Evolutionary conservation across 768 basidiomycete genomes (phyloP), one percentile per base, ranked within the genome.

Genomic region (Trametes gibbosa): DNA sequence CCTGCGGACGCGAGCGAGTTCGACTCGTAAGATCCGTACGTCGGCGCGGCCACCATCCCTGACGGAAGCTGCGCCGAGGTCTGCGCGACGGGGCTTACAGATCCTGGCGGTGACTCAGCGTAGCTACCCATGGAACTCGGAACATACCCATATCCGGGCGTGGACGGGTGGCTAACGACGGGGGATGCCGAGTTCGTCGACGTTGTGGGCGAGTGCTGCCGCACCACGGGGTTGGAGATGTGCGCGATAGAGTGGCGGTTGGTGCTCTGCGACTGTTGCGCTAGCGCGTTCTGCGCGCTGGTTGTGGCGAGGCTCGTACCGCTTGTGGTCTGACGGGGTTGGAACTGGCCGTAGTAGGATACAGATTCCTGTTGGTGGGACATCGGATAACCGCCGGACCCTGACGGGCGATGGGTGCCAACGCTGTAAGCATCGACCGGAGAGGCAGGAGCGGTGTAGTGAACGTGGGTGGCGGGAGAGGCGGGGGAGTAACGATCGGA

Each of bases 181-280:
- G 63, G 56, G 4, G 63, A 58, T 8, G 56, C 53, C 1, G 50
- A 53, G 24, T 56, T 34, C 4, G 50, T 45, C 16, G 50, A 42
- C 16, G 58, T 53, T 0, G 52, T 19, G 35, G 62, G 56, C 29
- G 59, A 58, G 39, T 53, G 45, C 14, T 54, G 49, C 13, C 56
- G 50, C 14, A 49, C 9, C 24, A 49, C 12, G 32, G 65, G 59
- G 29, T 63, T 63, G 13, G 65, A 66, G 27, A 66, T 61, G 48
- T 66, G 65, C 6, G 65, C 59, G 50, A 63, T 56, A 0, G 65
- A 63, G 49, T 61, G 65, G 16, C 65, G 62, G 42, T 58, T 48
- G 13, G 58, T 56, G 45, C 45, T 34, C 45, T 42, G 55, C 52
- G 55, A 50, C 23, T 49, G 53, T 0, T 34, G 23, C 34, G 34